phyloP scores from a whole-genome alignment of 2,329 filamentous ascomycete genomes.

The Penicillium sp. region DNA sequence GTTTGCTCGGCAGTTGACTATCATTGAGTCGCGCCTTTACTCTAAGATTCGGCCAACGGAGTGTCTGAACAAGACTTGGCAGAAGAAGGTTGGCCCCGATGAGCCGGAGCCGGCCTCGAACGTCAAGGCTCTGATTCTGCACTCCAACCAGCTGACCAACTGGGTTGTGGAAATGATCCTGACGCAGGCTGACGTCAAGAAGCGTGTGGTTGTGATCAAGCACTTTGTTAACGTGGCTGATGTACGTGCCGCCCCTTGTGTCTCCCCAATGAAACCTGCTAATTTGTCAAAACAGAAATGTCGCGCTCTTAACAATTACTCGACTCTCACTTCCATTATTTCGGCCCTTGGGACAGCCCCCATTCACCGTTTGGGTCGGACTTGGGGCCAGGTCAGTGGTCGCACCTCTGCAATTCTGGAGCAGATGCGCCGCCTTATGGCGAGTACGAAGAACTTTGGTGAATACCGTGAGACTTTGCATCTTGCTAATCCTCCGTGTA shows the following conservation, averaged over 20 bases:
- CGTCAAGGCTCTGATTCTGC: constrained; percentile 92
- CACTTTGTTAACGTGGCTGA: constrained; percentile 97
- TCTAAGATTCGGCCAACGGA: constrained; percentile 95
- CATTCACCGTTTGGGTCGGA: constrained; percentile 88
- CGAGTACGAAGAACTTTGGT: constrained; percentile 96
- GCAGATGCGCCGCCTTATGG: constrained; percentile 92
- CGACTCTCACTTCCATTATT: constrained; percentile 95
- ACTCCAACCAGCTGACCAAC: constrained; percentile 98
- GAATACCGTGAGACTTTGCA: constrained; percentile 94
- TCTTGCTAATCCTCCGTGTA: constrained; percentile 91
- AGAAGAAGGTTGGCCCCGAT: constrained; percentile 80
- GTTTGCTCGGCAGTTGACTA: constrained; percentile 95
- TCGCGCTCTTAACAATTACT: constrained; percentile 91
- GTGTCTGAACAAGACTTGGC: constrained; percentile 98
- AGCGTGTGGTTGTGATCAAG: constrained; percentile 95
- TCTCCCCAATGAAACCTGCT: constrained; percentile 6
- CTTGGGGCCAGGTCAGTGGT: constrained; percentile 90
- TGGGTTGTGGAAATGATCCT: constrained; percentile 99
- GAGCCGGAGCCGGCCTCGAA: constrained; percentile 82
- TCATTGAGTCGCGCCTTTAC: constrained; percentile 93
- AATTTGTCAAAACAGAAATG: constrained; percentile 70
- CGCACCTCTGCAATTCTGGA: constrained; percentile 80
- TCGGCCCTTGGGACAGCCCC: constrained; percentile 93
- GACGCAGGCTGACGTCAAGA: constrained; percentile 90
- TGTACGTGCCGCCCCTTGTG: constrained; percentile 55